These are phyloP conservation scores for Pseudotsuga menziesii DNA, from an alignment of 75 land plant genomes.

Conservation along the genomic window DNA sequence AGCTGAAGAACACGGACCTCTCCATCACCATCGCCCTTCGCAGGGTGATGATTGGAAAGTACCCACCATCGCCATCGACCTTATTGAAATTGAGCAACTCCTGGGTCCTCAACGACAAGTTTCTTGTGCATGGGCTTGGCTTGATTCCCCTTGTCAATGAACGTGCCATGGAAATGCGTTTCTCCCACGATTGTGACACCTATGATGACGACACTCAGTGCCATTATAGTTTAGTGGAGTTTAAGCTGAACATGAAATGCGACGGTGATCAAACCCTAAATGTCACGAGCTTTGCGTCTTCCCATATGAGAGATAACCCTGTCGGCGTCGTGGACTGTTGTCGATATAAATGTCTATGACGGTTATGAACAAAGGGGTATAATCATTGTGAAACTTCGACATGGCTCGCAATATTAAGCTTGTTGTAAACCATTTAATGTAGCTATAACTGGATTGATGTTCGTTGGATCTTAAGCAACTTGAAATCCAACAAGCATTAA, in stretches of 20 bases:
- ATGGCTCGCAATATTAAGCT: too few relatives aligned
- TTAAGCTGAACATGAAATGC: conserved; percentile 66
- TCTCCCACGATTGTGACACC: conserved; percentile 92
- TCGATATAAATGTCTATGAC: conserved; percentile 17
- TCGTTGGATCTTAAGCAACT: too few relatives aligned
- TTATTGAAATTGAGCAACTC: too few relatives aligned
- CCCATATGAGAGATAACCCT: conserved; percentile 43
- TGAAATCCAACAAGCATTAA: too few relatives aligned
- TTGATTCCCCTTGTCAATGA: conserved; percentile 81
- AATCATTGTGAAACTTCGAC: conserved; percentile 87
- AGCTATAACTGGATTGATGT: too few relatives aligned
- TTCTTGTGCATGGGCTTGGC: conserved; percentile 92
- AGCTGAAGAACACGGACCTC: too few relatives aligned
- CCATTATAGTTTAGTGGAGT: conserved; percentile 90
- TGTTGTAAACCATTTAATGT: too few relatives aligned
- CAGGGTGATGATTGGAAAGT: too few relatives aligned
- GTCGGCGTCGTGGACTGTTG: conserved; percentile 38
- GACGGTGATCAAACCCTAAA: conserved; percentile 61
- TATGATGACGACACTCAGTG: conserved; percentile 95
- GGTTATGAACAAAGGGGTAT: conserved; percentile 73
- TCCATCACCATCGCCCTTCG: too few relatives aligned
- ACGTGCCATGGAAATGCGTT: conserved; percentile 80
- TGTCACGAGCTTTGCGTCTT: conserved; percentile 60
- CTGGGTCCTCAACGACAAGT: conserved; percentile 96
- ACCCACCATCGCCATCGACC: too few relatives aligned